Evolutionary conservation across 2,329 filamentous ascomycete genomes (phyloP).

Genomic region (Penicillium palitans): DNA sequence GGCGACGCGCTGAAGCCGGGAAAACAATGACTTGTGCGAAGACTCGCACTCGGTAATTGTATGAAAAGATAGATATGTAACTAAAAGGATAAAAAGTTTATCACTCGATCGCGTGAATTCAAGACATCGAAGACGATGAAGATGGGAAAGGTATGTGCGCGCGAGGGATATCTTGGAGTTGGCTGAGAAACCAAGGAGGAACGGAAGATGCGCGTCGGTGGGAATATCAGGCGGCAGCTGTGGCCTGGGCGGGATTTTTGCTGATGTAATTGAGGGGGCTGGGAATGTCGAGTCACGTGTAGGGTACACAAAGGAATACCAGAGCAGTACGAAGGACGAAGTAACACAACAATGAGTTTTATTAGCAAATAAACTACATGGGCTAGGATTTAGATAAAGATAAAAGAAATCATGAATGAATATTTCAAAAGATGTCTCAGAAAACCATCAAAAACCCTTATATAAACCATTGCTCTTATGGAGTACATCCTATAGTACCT

Average conservation of each 20-base stretch:
- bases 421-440: accelerated
- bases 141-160: constrained; percentile 7
- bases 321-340: not conserved
- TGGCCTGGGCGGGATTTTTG: constrained; percentile 14
- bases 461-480: not conserved
- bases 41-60: constrained; percentile 9
- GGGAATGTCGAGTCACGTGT: constrained; percentile 32
- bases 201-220: constrained; percentile 27
- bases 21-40: constrained; percentile 33
- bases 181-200: constrained; percentile 25
- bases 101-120: constrained; percentile 13
- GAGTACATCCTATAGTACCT: not conserved
- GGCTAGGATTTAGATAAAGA: not conserved
- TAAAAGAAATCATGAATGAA: accelerated
- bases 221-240: constrained; percentile 22
- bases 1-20: constrained; percentile 35
- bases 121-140: constrained; percentile 14
- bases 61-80: constrained; percentile 1
- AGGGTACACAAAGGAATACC: not conserved
- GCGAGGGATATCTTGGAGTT: constrained; percentile 23
- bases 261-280: constrained; percentile 30
- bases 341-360: not conserved
- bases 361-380: too few relatives aligned
- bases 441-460: not conserved
- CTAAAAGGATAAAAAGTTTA: constrained; percentile 3